phyloP scores from a whole-genome alignment of 2,329 filamentous ascomycete genomes.

The Pseudophaeomoniella oleicola region DNA sequence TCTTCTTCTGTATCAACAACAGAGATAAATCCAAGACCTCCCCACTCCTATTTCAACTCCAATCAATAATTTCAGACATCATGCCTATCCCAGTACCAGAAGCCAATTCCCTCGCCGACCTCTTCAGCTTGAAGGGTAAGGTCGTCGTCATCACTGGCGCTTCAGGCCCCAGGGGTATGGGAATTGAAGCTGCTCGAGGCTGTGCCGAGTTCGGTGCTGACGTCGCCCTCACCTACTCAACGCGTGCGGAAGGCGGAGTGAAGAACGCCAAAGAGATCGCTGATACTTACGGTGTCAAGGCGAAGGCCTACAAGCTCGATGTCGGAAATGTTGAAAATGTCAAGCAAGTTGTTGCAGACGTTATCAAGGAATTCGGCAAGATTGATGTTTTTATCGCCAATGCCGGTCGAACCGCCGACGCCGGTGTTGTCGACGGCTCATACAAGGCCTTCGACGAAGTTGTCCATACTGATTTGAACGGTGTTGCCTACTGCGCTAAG shows the following conservation, averaged over 20 bases:
- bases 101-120: constrained; percentile 20
- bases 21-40: too few relatives aligned
- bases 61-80: too few relatives aligned
- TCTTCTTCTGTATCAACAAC: too few relatives aligned
- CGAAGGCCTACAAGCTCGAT: constrained; percentile 53
- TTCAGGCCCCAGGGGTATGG: constrained; percentile 50
- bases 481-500: constrained; percentile 72
- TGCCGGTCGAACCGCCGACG: constrained; percentile 55
- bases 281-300: constrained; percentile 48
- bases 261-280: constrained; percentile 50
- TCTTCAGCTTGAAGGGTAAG: constrained; percentile 33
- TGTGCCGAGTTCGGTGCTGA: constrained; percentile 51
- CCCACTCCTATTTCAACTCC: too few relatives aligned
- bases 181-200: constrained; percentile 51
- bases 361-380: constrained; percentile 55
- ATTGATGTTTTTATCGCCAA: constrained; percentile 56
- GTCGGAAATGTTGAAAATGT: constrained; percentile 43
- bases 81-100: constrained; percentile 25
- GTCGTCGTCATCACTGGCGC: constrained; percentile 34
- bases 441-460: constrained; percentile 63
- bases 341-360: constrained; percentile 41
- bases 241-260: constrained; percentile 45
- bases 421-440: constrained; percentile 53
- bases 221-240: constrained; percentile 53
- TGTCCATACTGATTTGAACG: constrained; percentile 76